Percentiles rank a stretch among this genome's conserved stretches.
These are phyloP conservation scores for Aspergillus hiratsukae DNA, from an alignment of 2,329 filamentous ascomycete genomes.

Conservation along the genomic window DNA sequence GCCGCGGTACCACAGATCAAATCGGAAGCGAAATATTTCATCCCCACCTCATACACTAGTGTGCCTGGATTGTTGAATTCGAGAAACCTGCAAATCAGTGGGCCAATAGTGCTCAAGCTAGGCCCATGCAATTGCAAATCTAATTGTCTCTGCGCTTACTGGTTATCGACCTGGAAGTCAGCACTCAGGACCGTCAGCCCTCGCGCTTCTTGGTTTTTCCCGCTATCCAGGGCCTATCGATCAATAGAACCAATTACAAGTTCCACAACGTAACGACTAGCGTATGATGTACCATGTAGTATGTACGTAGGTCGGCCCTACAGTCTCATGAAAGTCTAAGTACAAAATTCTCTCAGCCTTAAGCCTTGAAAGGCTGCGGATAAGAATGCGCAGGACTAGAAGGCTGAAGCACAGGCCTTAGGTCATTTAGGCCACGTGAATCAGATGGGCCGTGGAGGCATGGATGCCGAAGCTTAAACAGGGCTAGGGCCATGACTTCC, in stretches of 20 bases:
- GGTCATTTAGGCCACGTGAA: neutral
- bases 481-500: no score
- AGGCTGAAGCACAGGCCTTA: constrained; percentile 16
- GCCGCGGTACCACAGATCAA: neutral
- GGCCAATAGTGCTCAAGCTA: neutral
- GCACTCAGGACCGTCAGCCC: neutral
- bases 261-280: no score
- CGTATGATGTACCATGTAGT: no score
- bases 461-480: neutral
- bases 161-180: neutral
- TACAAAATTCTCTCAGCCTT: constrained; percentile 28
- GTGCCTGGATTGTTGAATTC: neutral
- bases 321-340: neutral
- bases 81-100: neutral
- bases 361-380: constrained; percentile 34
- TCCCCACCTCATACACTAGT: neutral
- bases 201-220: neutral
- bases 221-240: neutral
- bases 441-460: no score
- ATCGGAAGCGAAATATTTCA: neutral
- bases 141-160: neutral
- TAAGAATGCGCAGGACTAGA: constrained; percentile 7
- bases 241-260: neutral
- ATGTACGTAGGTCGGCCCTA: no score
- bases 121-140: neutral